Conservation (phyloP, 805 yeast genomes). For the Nakazawaea ishiwadae region DNA sequence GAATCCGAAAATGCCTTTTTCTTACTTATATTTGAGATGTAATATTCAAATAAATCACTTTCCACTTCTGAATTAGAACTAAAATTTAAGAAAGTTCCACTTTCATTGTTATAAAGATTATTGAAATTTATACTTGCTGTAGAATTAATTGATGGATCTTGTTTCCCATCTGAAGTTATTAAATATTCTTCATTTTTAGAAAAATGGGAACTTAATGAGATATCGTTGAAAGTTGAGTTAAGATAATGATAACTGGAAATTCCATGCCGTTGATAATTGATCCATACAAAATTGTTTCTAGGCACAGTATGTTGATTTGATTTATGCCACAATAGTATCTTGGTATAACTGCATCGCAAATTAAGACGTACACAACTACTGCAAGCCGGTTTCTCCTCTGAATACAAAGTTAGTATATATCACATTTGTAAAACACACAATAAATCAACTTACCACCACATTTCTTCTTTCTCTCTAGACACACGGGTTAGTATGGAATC, state of each 20-base stretch:
- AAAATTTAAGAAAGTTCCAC: slow-evolving; percentile 5
- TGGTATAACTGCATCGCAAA: slow-evolving; percentile 10
- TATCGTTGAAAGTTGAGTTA: not conserved
- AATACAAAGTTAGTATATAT: slow-evolving; percentile 4
- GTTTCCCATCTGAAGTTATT: not conserved
- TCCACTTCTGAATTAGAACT: slow-evolving; percentile 11
- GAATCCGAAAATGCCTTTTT: slow-evolving; percentile 10
- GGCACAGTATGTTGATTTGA: slow-evolving; percentile 3
- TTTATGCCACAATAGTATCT: slow-evolving; percentile 8
- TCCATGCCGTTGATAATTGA: not conserved
- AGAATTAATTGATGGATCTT: not conserved
- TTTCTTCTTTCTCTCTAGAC: slow-evolving; percentile 10
- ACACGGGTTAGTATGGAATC: not conserved
- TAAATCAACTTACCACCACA: slow-evolving; percentile 12
- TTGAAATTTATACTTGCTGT: slow-evolving; percentile 1
- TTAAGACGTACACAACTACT: slow-evolving; percentile 6
- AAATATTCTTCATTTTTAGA: not conserved
- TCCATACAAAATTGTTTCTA: not conserved
- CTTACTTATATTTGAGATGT: slow-evolving; percentile 11
- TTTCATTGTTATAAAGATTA: not conserved
- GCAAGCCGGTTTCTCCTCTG: slow-evolving; percentile 12
- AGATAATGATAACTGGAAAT: not conserved
- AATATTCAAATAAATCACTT: slow-evolving; percentile 12
- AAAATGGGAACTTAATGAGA: slow-evolving; percentile 1
- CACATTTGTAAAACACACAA: too few relatives aligned